Evolutionary conservation across 1,139 yeast genomes (phyloP), one percentile per base, ranked within the genome.

Genomic region (Meyerozyma guilliermondii): DNA sequence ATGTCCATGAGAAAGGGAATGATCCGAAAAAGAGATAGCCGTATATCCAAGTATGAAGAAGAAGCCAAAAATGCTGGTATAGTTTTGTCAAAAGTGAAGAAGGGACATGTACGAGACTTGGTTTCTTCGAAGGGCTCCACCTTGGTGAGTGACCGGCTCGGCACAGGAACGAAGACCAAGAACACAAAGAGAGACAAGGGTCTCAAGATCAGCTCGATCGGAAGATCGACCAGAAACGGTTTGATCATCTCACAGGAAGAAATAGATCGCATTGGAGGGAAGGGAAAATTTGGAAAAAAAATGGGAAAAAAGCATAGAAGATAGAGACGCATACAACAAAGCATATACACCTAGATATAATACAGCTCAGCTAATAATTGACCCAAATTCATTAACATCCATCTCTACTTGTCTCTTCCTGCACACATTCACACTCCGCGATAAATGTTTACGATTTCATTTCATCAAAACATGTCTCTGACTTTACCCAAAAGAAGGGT

Each of bases 41-140:
- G 79, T 47, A 76, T 82, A 29, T 58, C 66, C 6, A 78, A 78
- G 54, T 76, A 74, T 56, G 95, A 87, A 58, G 67, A 74, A 44
- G 89, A 87, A 40, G 97, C 98, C 7, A 76, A 71, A 46, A 91
- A 91, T 34, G 95, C 95, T 2, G 98, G 98, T 7, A 87, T 91
- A 46, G 76, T 92, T 18, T 68, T 91, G 41, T 74, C 89, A 3
- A 81, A 74, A 54, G 79, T 74, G 16, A 74, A 71, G 53, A 81
- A 80, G 60, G 89, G 88, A 7, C 76, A 81, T 46, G 67, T 83
- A 45, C 69, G 92, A 55, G 71, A 71, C 44, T 61, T 78, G 51
- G 71, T 77, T 49, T 65, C 71, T 40, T 87, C 84, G 35, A 67
- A 68, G 45, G 83, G 84, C 2, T 68, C 73, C 7, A 74, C 81